Base-by-base conservation (phyloP, 2,329 filamentous ascomycete species). In the Microdochium trichocladiopsis region DNA sequence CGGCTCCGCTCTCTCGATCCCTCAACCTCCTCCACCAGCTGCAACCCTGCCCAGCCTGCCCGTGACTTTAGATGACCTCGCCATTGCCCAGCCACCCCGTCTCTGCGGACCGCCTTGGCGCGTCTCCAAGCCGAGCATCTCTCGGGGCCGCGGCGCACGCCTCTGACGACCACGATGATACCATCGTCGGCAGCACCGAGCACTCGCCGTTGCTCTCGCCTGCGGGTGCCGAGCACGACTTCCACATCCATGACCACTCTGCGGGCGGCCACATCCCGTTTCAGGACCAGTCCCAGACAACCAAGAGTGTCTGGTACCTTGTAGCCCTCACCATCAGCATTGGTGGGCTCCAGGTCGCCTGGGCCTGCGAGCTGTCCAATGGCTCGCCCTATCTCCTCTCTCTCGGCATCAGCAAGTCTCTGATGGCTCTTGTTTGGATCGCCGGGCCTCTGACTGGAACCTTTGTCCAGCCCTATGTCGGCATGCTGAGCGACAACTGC, bases 321-420 rank as follows among this genome's bases (percentile, higher is more conserved):
- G 81, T 95, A 59, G 74, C 96, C 56, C 73, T 97, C 68, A 96
- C 93, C 6, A 76, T 96, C 56, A 85, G 88, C 64, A 88, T 96
- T 59, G 90, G 90, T 55, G 93, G 90, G 23, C 75, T 97, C 56
- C 93, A 97, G 71, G 88, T 97, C 60, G 91, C 93, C 25, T 97
- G 93, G 93, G 92, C 92, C 1, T 91, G 96, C 43, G 93, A 97
- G 69, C 77, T 96, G 43, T 95, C 91, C 51, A 93, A 95, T 73
- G 92, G 92, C 60, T 96, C 93, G 51, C 88, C 89, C 5, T 94
- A 88, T 63, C 73, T 94, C 41, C 73, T 93, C 41, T 91, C 88
- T 1, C 79, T 94, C 25, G 89, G 89, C 11, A 78, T 94, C 69
- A 90, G 84, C 77, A 92, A 93, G 72, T 87, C 88, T 36, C 71